A percentile compares a stretch with the other conserved stretches of the same genome.
Conservation (phyloP, 768 basidiomycete genomes). For the Suillus plorans region DNA sequence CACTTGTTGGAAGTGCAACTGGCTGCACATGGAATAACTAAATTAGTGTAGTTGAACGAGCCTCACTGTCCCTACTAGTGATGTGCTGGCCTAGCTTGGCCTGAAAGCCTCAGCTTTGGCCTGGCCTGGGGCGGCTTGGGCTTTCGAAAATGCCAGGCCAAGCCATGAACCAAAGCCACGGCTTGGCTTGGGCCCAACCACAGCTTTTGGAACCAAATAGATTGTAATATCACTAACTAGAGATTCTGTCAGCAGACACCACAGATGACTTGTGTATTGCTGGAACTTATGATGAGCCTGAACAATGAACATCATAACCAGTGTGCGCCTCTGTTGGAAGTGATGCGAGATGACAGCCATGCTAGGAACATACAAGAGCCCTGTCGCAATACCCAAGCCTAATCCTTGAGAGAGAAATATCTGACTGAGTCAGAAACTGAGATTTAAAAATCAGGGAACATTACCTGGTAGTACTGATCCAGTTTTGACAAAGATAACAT, state of each 20-base stretch:
- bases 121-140: no score
- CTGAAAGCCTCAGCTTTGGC: no score
- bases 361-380: conserved; percentile 45
- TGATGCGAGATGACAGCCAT: conserved; percentile 43
- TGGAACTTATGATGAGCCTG: conserved; percentile 25
- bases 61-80: no score
- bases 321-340: conserved; percentile 34
- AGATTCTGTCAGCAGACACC: neutral
- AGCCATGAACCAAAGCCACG: no score
- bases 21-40: no score
- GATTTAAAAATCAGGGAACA: neutral
- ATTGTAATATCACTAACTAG: conserved; percentile 54
- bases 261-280: neutral
- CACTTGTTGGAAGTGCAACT: no score
- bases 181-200: no score
- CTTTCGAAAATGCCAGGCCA: no score
- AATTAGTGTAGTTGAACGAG: no score
- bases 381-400: conserved; percentile 40
- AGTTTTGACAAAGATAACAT: conserved; percentile 37
- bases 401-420: conserved; percentile 47
- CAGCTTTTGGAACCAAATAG: no score
- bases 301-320: neutral
- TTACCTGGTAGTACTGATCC: conserved; percentile 36
- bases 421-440: conserved; percentile 18
- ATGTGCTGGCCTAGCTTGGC: no score